A percentile compares a stretch with the other conserved stretches of the same genome.
Conservation (phyloP, 306 rosid species). For the Clitoria ternatea region DNA sequence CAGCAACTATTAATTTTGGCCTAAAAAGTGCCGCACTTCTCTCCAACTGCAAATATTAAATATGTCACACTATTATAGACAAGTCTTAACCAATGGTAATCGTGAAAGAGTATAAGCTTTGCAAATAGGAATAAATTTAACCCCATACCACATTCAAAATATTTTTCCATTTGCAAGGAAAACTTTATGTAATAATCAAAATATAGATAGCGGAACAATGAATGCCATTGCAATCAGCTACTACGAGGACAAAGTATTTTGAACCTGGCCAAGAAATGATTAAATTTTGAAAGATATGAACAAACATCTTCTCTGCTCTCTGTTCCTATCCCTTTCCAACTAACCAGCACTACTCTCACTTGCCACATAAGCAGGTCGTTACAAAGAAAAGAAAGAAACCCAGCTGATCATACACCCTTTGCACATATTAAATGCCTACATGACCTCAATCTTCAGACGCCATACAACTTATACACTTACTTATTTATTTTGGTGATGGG, state of each 20-base stretch:
- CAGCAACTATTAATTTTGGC: slow-evolving; percentile 95
- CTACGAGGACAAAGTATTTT: background rate
- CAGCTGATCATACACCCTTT: background rate
- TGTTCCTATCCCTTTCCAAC: background rate
- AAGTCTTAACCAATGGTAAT: slow-evolving; percentile 8
- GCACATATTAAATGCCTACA: background rate
- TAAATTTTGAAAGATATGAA: slow-evolving; percentile 7
- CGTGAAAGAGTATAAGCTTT: background rate
- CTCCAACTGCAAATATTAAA: slow-evolving; percentile 67
- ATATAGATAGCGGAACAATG: slow-evolving; percentile 19
- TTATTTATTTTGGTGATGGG: background rate
- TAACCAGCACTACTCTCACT: background rate
- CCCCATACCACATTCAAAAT: background rate
- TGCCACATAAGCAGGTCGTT: background rate
- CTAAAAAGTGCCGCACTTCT: slow-evolving; percentile 90
- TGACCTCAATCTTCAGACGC: background rate
- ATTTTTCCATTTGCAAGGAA: background rate
- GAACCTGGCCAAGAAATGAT: slow-evolving; percentile 4
- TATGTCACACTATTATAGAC: background rate
- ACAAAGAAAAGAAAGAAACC: slow-evolving; percentile 13
- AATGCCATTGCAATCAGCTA: slow-evolving; percentile 3
- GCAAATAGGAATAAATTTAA: background rate
- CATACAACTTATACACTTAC: background rate
- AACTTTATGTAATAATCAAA: background rate
- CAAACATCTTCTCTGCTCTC: background rate